Conservation (phyloP, 2,329 filamentous ascomycete species). For the Penicillium brasilianum region DNA sequence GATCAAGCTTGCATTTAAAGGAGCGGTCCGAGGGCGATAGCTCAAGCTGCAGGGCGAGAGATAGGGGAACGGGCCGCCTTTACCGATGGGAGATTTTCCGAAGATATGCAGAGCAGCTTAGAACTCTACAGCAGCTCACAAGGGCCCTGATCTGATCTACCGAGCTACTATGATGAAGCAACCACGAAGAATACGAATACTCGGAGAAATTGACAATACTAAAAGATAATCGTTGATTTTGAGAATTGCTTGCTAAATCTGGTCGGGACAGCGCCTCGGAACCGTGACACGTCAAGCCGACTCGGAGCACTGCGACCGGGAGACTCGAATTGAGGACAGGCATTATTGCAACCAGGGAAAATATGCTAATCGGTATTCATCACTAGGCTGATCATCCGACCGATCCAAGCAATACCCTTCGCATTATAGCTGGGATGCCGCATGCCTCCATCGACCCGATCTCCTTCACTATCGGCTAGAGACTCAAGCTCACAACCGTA, state of each 20-base stretch:
- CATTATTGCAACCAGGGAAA: neutral
- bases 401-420: neutral
- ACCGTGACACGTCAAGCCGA: neutral
- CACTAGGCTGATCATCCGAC: neutral
- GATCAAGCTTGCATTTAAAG: conserved; percentile 2
- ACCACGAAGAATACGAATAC: neutral
- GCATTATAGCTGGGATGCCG: neutral
- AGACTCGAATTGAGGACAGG: neutral
- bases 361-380: neutral
- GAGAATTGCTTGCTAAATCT: neutral
- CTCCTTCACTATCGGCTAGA: neutral
- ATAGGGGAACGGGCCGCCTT: conserved; percentile 6
- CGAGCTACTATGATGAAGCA: neutral
- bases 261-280: neutral
- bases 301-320: neutral
- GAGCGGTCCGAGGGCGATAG: neutral
- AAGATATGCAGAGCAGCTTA: neutral
- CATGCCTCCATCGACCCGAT: neutral
- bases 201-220: neutral
- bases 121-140: no score
- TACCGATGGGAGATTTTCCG: neutral
- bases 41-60: neutral
- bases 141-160: no score
- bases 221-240: neutral
- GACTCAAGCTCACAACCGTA: conserved; percentile 8